These are phyloP conservation scores for Hypoxylon rickii DNA, from an alignment of 495 filamentous ascomycete species.

Conservation along the genomic window DNA sequence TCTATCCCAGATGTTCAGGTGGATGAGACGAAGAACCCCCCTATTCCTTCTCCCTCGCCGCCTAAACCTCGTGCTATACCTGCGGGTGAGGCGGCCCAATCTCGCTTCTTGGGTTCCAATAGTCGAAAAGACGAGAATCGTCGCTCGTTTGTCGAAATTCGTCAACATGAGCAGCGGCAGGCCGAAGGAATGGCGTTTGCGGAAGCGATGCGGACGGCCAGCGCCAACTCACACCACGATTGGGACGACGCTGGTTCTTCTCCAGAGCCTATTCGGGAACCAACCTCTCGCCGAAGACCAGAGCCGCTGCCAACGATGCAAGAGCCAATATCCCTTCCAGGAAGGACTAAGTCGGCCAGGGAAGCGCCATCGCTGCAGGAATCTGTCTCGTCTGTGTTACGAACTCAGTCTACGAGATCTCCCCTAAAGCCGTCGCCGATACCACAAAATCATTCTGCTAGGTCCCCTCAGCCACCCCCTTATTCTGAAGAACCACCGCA, in stretches of 20 bases:
- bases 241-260: constrained; percentile 36
- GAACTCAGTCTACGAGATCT: constrained; percentile 37
- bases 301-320: constrained; percentile 17
- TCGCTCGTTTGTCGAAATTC: constrained; percentile 58
- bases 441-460: constrained; percentile 24
- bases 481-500: constrained; percentile 11
- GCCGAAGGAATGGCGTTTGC: constrained; percentile 74
- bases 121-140: constrained; percentile 47
- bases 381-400: constrained; percentile 35
- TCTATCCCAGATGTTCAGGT: constrained; percentile 29
- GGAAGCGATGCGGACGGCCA: constrained; percentile 48
- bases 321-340: constrained; percentile 30
- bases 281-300: constrained; percentile 21
- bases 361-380: constrained; percentile 32
- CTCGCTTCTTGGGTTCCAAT: constrained; percentile 41
- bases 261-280: constrained; percentile 27
- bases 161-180: constrained; percentile 71
- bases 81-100: constrained; percentile 30
- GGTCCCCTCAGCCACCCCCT: constrained; percentile 26
- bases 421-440: constrained; percentile 30
- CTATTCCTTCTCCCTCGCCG: constrained; percentile 21
- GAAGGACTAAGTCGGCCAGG: constrained; percentile 30
- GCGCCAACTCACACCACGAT: constrained; percentile 30
- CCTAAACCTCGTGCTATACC: constrained; percentile 32
- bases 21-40: constrained; percentile 31